A percentile compares a stretch with the other conserved stretches of the same genome.
These are phyloP conservation scores for Chaetoceros tenuissimus DNA, from an alignment of 108 stramenopile species.

Conservation along the genomic window DNA sequence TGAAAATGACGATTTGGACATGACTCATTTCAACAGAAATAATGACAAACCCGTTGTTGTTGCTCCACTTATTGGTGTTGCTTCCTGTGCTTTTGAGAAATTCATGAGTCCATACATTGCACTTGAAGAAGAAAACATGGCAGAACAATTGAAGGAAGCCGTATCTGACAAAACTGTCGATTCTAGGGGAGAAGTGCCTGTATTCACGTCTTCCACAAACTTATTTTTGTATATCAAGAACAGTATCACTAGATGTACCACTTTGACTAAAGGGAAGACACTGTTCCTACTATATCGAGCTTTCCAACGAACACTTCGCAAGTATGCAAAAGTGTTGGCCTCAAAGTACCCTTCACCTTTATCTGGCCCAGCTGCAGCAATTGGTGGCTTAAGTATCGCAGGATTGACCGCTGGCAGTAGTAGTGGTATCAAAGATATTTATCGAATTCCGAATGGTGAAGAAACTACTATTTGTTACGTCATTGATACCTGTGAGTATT, in stretches of 20 bases:
- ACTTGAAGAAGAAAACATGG: slow-evolving; percentile 87
- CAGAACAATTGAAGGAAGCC: slow-evolving; percentile 73
- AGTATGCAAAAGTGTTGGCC: slow-evolving; percentile 77
- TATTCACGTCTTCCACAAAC: slow-evolving; percentile 88
- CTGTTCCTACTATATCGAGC: slow-evolving; percentile 87
- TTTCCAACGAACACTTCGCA: slow-evolving; percentile 76
- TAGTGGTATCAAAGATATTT: slow-evolving; percentile 15
- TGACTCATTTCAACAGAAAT: neutral
- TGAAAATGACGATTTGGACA: neutral
- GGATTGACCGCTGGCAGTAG: slow-evolving; percentile 14
- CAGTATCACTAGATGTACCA: slow-evolving; percentile 88
- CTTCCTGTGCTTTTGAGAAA: slow-evolving; percentile 88
- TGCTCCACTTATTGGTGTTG: slow-evolving; percentile 62
- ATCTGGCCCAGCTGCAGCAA: slow-evolving; percentile 18
- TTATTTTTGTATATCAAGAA: slow-evolving; percentile 97
- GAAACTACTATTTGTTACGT: slow-evolving; percentile 91
- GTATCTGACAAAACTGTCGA: slow-evolving; percentile 78
- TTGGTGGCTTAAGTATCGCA: slow-evolving; percentile 38
- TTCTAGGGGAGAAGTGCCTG: slow-evolving; percentile 82
- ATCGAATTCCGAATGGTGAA: slow-evolving; percentile 68
- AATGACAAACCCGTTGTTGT: slow-evolving; percentile 9
- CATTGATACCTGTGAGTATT: slow-evolving; percentile 95
- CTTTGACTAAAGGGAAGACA: slow-evolving; percentile 90
- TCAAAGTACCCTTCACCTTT: slow-evolving; percentile 61
- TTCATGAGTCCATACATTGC: slow-evolving; percentile 95